Conservation (phyloP, 1,139 yeast genomes). For the Magnusiomyces suaveolens region DNA sequence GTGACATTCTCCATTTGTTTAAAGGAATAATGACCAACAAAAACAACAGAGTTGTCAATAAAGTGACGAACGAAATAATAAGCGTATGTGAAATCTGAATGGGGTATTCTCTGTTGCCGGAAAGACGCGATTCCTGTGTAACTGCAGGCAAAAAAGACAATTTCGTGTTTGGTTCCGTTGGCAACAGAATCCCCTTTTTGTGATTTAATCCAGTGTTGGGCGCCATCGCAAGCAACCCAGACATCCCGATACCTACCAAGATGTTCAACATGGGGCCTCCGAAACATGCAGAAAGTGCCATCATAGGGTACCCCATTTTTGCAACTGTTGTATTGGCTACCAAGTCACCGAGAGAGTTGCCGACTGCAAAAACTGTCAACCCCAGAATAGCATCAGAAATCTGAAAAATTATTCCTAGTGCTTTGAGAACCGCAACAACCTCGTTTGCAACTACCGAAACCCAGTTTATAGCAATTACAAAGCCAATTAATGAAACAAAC, state of each 20-base stretch:
- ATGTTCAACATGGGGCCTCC: constrained; percentile 78
- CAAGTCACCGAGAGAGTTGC: constrained; percentile 85
- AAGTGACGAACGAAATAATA: constrained; percentile 42
- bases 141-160: too few species aligned
- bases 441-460: constrained; percentile 70
- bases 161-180: too few species aligned
- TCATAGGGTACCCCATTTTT: constrained; percentile 73
- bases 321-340: constrained; percentile 81
- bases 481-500: constrained; percentile 40
- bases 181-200: too few species aligned
- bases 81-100: constrained; percentile 42
- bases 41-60: constrained; percentile 45
- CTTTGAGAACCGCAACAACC: constrained; percentile 57
- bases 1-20: constrained; percentile 58
- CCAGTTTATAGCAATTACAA: constrained; percentile 59
- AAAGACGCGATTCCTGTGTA: too few species aligned
- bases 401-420: constrained; percentile 49
- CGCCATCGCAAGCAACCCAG: constrained; percentile 48
- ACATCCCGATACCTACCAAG: constrained; percentile 54
- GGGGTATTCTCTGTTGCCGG: constrained; percentile 19
- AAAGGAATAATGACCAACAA: constrained; percentile 48
- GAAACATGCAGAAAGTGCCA: constrained; percentile 92
- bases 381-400: constrained; percentile 79
- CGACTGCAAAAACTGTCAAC: constrained; percentile 79
- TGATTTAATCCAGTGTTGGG: background rate